Conservation (phyloP, 179 eudicot genomes). For the Pouteria campechiana region DNA sequence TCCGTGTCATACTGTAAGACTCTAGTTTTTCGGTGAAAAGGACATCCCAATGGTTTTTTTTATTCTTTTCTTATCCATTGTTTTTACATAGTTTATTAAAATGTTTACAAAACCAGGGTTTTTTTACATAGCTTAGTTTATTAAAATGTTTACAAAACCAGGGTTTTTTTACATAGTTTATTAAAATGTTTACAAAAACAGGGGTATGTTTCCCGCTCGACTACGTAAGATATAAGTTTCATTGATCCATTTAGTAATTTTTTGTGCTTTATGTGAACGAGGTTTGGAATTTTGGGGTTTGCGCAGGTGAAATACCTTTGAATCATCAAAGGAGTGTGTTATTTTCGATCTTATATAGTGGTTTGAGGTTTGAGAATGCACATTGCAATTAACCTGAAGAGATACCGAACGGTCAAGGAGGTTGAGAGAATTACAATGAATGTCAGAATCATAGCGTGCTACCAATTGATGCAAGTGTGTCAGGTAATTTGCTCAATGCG, state of each 20-base stretch:
- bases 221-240: not conserved
- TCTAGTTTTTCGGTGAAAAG: slow-evolving; percentile 19
- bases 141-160: not conserved
- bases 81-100: not conserved
- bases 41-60: not conserved
- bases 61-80: not conserved
- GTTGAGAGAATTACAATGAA: slow-evolving; percentile 37
- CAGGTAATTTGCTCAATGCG: no score
- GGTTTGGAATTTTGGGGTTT: slow-evolving; percentile 2
- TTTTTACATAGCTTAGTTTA: not conserved
- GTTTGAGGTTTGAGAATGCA: slow-evolving; percentile 40
- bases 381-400: slow-evolving; percentile 30
- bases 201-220: no score
- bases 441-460: slow-evolving; percentile 44
- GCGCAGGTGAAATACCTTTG: slow-evolving; percentile 1
- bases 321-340: not conserved
- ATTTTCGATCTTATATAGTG: not conserved
- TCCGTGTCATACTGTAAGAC: slow-evolving; percentile 57
- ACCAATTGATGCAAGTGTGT: slow-evolving; percentile 54
- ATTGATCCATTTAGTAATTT: no score
- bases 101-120: not conserved
- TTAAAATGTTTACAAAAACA: not conserved
- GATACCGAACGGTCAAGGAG: slow-evolving; percentile 21
- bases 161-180: not conserved
- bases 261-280: slow-evolving; percentile 1